phyloP scores from a whole-genome alignment of 1,284 basidiomycete genomes.

The Filobasidium uniguttulatum region DNA sequence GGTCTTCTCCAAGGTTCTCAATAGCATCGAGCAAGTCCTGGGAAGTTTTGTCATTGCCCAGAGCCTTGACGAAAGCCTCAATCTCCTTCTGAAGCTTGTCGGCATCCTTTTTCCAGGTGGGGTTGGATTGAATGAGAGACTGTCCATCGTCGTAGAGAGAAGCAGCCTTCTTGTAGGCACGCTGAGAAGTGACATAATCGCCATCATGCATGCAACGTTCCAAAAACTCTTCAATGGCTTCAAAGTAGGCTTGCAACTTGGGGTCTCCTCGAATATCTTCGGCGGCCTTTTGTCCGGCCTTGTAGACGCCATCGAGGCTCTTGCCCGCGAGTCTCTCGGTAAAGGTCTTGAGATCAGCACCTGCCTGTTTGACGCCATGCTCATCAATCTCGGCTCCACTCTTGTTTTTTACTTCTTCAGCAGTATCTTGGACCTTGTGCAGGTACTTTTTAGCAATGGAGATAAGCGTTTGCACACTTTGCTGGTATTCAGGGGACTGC shows the following conservation, averaged over 20 bases:
- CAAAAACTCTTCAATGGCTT: slow-evolving; percentile 29
- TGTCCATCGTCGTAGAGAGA: slow-evolving; percentile 36
- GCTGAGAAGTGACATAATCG: slow-evolving; percentile 31
- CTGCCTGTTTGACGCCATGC: slow-evolving; percentile 34
- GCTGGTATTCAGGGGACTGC: slow-evolving; percentile 35
- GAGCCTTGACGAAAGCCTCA: slow-evolving; percentile 31
- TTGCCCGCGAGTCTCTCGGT: slow-evolving; percentile 37
- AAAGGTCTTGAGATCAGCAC: slow-evolving; percentile 34
- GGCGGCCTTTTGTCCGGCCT: slow-evolving; percentile 31
- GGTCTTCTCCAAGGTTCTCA: slow-evolving; percentile 33
- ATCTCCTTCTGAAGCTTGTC: slow-evolving; percentile 30
- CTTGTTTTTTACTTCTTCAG: slow-evolving; percentile 32
- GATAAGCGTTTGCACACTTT: slow-evolving; percentile 36
- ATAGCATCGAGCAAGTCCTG: slow-evolving; percentile 32
- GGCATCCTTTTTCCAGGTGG: slow-evolving; percentile 31
- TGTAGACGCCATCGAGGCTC: slow-evolving; percentile 32
- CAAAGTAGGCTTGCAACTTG: slow-evolving; percentile 31
- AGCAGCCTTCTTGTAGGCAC: slow-evolving; percentile 32
- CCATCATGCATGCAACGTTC: slow-evolving; percentile 33
- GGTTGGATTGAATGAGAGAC: slow-evolving; percentile 30
- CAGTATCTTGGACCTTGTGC: slow-evolving; percentile 34
- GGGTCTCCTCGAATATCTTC: slow-evolving; percentile 35
- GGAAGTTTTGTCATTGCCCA: slow-evolving; percentile 29
- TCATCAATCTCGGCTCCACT: slow-evolving; percentile 34
- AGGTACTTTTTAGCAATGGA: slow-evolving; percentile 39